phyloP scores from a whole-genome alignment of 148 eudicot genomes.

The Polygonum maritimum region DNA sequence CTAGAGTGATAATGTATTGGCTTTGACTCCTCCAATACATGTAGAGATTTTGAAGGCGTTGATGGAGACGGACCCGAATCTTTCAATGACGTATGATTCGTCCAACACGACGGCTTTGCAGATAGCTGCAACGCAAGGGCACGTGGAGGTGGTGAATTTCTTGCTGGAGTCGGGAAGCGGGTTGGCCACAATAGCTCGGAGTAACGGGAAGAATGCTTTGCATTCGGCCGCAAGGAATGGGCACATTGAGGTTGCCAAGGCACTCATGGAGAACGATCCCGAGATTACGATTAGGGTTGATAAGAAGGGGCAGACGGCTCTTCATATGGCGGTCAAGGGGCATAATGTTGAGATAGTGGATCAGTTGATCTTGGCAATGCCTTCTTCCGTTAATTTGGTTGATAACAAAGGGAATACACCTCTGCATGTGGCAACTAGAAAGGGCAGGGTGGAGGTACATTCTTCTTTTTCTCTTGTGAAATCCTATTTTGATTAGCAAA shows the following conservation, averaged over 20 bases:
- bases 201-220: constrained; percentile 83
- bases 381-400: constrained; percentile 48
- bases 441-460: constrained; percentile 61
- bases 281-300: constrained; percentile 50
- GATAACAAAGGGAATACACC: constrained; percentile 75
- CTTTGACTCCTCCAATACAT: neutral
- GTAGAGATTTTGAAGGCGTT: constrained; percentile 57
- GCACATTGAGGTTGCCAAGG: constrained; percentile 58
- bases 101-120: constrained; percentile 84
- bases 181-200: constrained; percentile 59
- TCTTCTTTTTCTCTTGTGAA: too few species aligned
- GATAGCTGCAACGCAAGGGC: constrained; percentile 85
- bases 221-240: constrained; percentile 89
- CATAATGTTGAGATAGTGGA: constrained; percentile 70
- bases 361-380: constrained; percentile 55
- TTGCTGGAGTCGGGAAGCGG: constrained; percentile 63
- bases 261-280: constrained; percentile 58
- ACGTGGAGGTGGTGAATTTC: constrained; percentile 54
- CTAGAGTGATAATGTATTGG: neutral
- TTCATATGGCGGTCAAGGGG: constrained; percentile 93
- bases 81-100: constrained; percentile 73
- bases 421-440: constrained; percentile 70
- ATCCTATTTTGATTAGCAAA: too few species aligned
- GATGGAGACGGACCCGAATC: constrained; percentile 81
- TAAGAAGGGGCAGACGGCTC: constrained; percentile 88